Evolutionary conservation across 2,329 filamentous ascomycete species (phyloP), one percentile per base, ranked within the genome.

Genomic region (Clarireedia paspali): DNA sequence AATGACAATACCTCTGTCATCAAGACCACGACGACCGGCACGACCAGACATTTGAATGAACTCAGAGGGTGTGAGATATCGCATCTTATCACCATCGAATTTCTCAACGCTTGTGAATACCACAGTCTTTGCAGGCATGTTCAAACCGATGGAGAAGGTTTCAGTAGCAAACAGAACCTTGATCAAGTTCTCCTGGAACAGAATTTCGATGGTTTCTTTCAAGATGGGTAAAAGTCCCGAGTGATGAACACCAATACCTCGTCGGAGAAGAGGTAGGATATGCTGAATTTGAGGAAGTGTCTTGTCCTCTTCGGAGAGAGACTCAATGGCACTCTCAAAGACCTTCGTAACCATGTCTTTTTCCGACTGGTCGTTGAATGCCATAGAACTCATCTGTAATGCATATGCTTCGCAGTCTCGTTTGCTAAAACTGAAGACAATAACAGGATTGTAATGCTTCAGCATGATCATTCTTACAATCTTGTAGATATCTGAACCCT

Each of bases 391-490:
- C 75, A 96, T 91, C 64, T 90, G 83, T 47, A 99, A 77, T 1
- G 94, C 94, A 71, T 94, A 85, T 60, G 85, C 84, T 74, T 99
- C 94, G 70, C 92, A 96, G 67, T 97, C 92, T 62, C 92, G 82
- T 76, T 99, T 99, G 79, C 91, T 96, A 76, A 99, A 99, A 73
- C 92, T 97, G 81, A 99, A 99, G 40, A 99, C 91, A 69, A 99
- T 99, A 66, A 97, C 94, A 0, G 94, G 94, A 67, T 99, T 96
- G 74, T 94, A 95, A 69, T 88, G 94, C 75, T 91, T 96, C 73
- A 89, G 81, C 86, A 99, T 95, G 64, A 97, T 95, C 94, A 99
- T 99, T 72, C 88, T 89, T 63, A 99, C 88, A 66, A 99, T 96
- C 78, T 96, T 97, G 76, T 90, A 91, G 59, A 99, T 96, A 72